These are phyloP conservation scores for Penicillium brasilianum DNA, from an alignment of 2,329 filamentous ascomycete genomes.

Conservation along the genomic window DNA sequence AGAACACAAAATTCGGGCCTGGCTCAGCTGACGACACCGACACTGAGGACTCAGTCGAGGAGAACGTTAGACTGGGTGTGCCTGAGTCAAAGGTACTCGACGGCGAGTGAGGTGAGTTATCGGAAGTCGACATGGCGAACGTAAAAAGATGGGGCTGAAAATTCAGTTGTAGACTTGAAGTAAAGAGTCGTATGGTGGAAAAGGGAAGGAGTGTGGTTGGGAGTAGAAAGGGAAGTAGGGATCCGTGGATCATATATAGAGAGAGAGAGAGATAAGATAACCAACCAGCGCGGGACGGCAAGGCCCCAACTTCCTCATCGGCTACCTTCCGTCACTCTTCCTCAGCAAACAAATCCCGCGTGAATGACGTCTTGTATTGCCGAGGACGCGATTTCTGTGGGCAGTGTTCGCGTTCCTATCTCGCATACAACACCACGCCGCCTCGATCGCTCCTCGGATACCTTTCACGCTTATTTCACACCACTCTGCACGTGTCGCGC, in stretches of 20 bases:
- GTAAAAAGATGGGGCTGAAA: too few species aligned
- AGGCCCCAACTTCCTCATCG: constrained; percentile 21
- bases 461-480: neutral
- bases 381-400: neutral
- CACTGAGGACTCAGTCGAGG: too few species aligned
- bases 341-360: neutral
- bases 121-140: too few species aligned
- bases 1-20: too few species aligned
- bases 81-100: too few species aligned
- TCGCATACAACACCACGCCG: constrained; percentile 4
- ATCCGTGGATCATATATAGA: constrained; percentile 19
- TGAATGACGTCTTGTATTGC: neutral
- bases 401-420: neutral
- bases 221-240: too few species aligned
- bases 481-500: constrained; percentile 13
- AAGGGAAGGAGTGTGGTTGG: too few species aligned
- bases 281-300: constrained; percentile 29
- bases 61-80: too few species aligned
- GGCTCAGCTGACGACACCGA: too few species aligned
- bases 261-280: constrained; percentile 34
- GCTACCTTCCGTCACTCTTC: constrained; percentile 20
- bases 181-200: too few species aligned
- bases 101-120: too few species aligned
- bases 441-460: constrained; percentile 5
- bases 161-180: too few species aligned